phyloP scores from a whole-genome alignment of 2,329 filamentous ascomycete species.

The Phyllosticta citriasiana region DNA sequence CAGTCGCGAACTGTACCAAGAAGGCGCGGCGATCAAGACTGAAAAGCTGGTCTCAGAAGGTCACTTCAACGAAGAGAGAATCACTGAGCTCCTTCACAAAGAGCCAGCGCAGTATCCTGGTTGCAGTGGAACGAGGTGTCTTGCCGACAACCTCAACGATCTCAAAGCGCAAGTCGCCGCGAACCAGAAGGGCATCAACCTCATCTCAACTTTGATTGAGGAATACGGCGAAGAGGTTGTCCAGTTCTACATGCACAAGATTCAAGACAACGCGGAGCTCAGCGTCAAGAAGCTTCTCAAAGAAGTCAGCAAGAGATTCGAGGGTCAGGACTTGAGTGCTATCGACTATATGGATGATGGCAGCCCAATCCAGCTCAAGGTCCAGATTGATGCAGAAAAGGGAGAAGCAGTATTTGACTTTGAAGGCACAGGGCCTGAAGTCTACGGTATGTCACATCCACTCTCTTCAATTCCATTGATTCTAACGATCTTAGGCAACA shows the following conservation, averaged over 20 bases:
- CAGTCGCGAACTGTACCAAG: constrained; percentile 50
- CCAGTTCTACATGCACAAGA: constrained; percentile 73
- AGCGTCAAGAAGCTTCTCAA: constrained; percentile 67
- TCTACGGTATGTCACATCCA: constrained; percentile 48
- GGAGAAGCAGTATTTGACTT: constrained; percentile 75
- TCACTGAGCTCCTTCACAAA: constrained; percentile 59
- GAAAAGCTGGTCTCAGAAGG: constrained; percentile 66
- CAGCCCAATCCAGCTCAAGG: constrained; percentile 62
- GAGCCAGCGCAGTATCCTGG: constrained; percentile 67
- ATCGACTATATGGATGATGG: constrained; percentile 84
- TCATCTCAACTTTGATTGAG: constrained; percentile 63
- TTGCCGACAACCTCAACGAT: constrained; percentile 77
- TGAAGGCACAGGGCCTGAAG: constrained; percentile 66
- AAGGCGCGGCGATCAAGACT: constrained; percentile 46
- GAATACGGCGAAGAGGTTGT: constrained; percentile 72
- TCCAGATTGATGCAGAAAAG: constrained; percentile 63
- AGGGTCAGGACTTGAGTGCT: constrained; percentile 60
- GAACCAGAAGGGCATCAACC: constrained; percentile 73
- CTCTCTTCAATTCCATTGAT: not conserved
- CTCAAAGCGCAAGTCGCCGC: constrained; percentile 79
- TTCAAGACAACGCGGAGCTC: constrained; percentile 69
- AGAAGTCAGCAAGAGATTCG: constrained; percentile 57
- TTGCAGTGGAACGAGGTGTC: constrained; percentile 67
- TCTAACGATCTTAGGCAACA: constrained; percentile 42
- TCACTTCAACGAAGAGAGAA: constrained; percentile 66